Evolutionary conservation across 805 yeast genomes (phyloP).

Genomic region (Metschnikowia bowlesiae): DNA sequence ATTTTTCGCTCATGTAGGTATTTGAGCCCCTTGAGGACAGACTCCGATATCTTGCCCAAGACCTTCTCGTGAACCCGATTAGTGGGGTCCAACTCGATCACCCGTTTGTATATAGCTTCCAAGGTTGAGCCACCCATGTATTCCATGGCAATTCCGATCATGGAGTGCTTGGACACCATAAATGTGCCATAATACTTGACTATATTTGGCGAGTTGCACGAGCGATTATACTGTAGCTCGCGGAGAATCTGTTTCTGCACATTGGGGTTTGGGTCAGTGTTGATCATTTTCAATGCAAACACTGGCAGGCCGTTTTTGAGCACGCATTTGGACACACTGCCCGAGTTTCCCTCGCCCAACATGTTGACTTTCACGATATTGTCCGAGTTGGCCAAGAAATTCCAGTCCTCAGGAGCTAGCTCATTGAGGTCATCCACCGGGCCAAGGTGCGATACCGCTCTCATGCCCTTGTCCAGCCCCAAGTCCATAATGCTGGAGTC

Average conservation of each 20-base stretch:
- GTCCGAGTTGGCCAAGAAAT: conserved; percentile 49
- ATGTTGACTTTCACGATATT: conserved; percentile 64
- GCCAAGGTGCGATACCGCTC: background rate
- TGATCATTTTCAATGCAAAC: conserved; percentile 79
- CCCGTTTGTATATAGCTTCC: conserved; percentile 83
- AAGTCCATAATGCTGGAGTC: conserved; percentile 3
- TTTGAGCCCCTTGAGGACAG: conserved; percentile 78
- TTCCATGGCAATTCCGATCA: conserved; percentile 95
- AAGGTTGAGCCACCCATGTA: conserved; percentile 91
- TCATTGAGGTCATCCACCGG: conserved; percentile 38
- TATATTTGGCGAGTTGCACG: conserved; percentile 77
- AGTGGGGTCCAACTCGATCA: conserved; percentile 56
- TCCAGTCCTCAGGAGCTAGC: conserved; percentile 75
- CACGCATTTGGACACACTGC: conserved; percentile 77
- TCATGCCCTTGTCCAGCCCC: background rate
- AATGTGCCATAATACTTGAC: conserved; percentile 93
- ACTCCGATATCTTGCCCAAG: conserved; percentile 82
- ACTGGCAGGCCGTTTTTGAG: conserved; percentile 54
- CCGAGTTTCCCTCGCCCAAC: conserved; percentile 94
- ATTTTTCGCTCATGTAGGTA: conserved; percentile 84
- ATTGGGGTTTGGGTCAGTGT: conserved; percentile 77
- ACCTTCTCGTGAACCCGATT: conserved; percentile 93
- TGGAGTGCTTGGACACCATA: conserved; percentile 65
- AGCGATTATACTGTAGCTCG: conserved; percentile 82
- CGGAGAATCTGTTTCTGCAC: conserved; percentile 86